Evolutionary conservation across 2,329 filamentous ascomycete species (phyloP).

Genomic region (Emmonsiellopsis sp.): DNA sequence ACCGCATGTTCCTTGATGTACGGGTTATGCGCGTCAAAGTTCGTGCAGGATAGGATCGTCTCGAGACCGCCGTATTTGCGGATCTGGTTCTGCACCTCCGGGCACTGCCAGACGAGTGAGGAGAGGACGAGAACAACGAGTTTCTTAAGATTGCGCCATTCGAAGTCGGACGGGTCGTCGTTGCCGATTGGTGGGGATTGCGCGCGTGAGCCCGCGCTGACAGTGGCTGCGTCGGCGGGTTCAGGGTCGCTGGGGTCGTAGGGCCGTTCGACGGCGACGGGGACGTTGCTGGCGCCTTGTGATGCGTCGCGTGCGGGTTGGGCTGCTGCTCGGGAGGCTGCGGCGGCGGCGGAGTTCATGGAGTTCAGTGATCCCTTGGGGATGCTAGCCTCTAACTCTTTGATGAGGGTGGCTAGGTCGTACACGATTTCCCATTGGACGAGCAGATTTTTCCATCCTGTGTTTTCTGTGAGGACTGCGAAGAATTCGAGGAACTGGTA

Average conservation of each 20-base stretch:
- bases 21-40: conserved; percentile 86
- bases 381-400: conserved; percentile 79
- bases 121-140: conserved; percentile 86
- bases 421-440: conserved; percentile 88
- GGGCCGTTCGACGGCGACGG: conserved; percentile 54
- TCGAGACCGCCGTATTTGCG: conserved; percentile 78
- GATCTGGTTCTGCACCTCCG: conserved; percentile 79
- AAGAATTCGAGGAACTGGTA: conserved; percentile 93
- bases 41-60: conserved; percentile 77
- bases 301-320: conserved; percentile 17
- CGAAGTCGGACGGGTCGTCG: conserved; percentile 57
- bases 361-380: conserved; percentile 63
- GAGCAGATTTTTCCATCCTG: conserved; percentile 72
- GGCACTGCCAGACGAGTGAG: conserved; percentile 77
- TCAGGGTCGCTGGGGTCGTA: conserved; percentile 45
- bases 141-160: conserved; percentile 81
- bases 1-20: conserved; percentile 89
- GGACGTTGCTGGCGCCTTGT: conserved; percentile 23
- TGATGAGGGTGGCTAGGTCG: conserved; percentile 78
- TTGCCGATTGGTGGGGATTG: conserved; percentile 40
- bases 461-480: conserved; percentile 76
- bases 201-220: conserved; percentile 34
- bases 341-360: conserved; percentile 12
- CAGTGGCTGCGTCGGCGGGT: conserved; percentile 29
- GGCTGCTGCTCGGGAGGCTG: conserved; percentile 21